A percentile compares a stretch with the other conserved stretches of the same genome.
Evolutionary conservation across 345 rosid species (phyloP).

Genomic region (Populus alba): DNA sequence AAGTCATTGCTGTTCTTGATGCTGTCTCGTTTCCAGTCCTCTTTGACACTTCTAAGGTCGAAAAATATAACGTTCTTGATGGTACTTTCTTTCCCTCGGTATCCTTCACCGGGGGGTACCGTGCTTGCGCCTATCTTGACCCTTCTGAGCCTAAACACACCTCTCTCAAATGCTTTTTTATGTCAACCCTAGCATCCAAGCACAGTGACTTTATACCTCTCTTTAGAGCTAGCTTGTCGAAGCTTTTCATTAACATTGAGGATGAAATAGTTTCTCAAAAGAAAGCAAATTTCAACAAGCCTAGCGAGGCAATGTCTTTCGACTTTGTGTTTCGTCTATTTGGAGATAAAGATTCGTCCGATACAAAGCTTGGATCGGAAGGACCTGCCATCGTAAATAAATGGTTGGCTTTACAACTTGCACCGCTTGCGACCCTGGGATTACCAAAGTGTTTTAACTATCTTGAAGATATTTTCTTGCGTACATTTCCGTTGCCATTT

Average conservation of each 20-base stretch:
- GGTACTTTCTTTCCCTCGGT: conserved; percentile 47
- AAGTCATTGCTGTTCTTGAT: conserved; percentile 36
- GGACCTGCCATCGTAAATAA: conserved; percentile 19
- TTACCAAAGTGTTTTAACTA: conserved; percentile 18
- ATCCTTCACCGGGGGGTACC: conserved; percentile 40
- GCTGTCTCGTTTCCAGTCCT: conserved; percentile 41
- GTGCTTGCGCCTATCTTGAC: conserved; percentile 41
- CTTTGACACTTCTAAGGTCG: conserved; percentile 43
- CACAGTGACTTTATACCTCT: conserved; percentile 29
- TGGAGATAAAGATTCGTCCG: conserved; percentile 17
- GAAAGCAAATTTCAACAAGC: conserved; percentile 13
- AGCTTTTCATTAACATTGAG: conserved; percentile 34
- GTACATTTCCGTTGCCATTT: conserved; percentile 30
- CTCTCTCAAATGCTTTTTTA: conserved; percentile 26
- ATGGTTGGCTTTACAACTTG: conserved; percentile 25
- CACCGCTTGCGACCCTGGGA: conserved; percentile 23
- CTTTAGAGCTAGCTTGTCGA: conserved; percentile 16
- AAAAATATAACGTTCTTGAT: conserved; percentile 31
- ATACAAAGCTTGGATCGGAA: conserved; percentile 22
- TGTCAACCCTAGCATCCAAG: conserved; percentile 19
- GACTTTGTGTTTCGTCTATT: conserved; percentile 21
- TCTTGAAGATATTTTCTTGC: conserved; percentile 25
- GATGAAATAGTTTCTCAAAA: conserved; percentile 4
- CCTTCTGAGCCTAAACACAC: conserved; percentile 41
- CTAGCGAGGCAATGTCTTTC: conserved; percentile 15